Conservation (phyloP, 768 basidiomycete species). For the Trametes sanguinea region DNA sequence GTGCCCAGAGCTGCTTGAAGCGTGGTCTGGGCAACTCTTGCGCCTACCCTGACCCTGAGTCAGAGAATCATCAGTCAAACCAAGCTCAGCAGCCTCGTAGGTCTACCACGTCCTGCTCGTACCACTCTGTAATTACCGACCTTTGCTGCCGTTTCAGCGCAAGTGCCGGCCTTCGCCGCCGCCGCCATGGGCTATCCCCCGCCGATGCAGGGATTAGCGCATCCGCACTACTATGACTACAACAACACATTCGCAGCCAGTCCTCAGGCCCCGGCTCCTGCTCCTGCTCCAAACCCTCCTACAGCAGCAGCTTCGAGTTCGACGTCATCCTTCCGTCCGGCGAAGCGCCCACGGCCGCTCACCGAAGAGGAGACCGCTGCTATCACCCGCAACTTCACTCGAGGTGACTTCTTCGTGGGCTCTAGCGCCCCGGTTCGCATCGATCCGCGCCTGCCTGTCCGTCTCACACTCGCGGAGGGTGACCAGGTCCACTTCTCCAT, state of each 20-base stretch:
- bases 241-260: slow-evolving; percentile 37
- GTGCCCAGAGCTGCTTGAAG: slow-evolving; percentile 73
- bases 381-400: slow-evolving; percentile 78
- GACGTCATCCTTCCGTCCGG: slow-evolving; percentile 79
- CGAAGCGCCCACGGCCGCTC: slow-evolving; percentile 74
- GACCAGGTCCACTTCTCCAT: slow-evolving; percentile 75
- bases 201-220: slow-evolving; percentile 44
- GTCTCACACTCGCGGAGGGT: slow-evolving; percentile 78
- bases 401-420: slow-evolving; percentile 83
- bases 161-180: slow-evolving; percentile 39
- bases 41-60: slow-evolving; percentile 78
- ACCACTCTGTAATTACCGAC: background rate
- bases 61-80: slow-evolving; percentile 26
- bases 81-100: slow-evolving; percentile 23
- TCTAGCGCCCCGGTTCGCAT: slow-evolving; percentile 80
- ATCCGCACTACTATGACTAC: slow-evolving; percentile 79
- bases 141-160: slow-evolving; percentile 27
- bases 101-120: background rate
- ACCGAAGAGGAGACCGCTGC: slow-evolving; percentile 84
- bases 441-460: slow-evolving; percentile 77
- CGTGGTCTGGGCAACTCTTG: slow-evolving; percentile 71
- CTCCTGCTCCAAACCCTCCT: slow-evolving; percentile 34
- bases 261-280: background rate
- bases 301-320: slow-evolving; percentile 44
- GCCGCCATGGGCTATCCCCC: slow-evolving; percentile 43